A percentile compares a stretch with the other conserved stretches of the same genome.
These are phyloP conservation scores for Fusarium sp. DNA, from an alignment of 2,329 filamentous ascomycete species.

Conservation along the genomic window DNA sequence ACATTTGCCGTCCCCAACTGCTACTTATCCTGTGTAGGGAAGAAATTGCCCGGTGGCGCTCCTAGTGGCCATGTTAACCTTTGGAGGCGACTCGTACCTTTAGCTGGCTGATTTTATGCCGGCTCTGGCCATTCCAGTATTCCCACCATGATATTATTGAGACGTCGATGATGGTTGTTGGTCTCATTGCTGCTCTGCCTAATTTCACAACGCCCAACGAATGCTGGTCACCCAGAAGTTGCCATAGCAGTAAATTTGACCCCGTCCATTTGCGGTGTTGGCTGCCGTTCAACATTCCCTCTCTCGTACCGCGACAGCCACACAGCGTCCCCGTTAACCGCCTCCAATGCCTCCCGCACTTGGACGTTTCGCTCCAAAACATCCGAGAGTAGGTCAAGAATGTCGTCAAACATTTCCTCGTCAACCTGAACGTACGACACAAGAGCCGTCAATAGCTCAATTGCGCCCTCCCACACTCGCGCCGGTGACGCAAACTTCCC, in stretches of 20 bases:
- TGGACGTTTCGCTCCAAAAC: slow-evolving; percentile 60
- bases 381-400: slow-evolving; percentile 72
- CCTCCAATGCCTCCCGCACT: slow-evolving; percentile 70
- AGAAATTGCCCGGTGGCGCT: slow-evolving; percentile 31
- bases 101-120: slow-evolving; percentile 26
- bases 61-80: slow-evolving; percentile 29
- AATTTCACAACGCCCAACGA: slow-evolving; percentile 5
- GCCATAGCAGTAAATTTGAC: slow-evolving; percentile 55
- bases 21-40: slow-evolving; percentile 4
- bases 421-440: slow-evolving; percentile 73
- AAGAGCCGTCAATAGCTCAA: slow-evolving; percentile 71
- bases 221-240: slow-evolving; percentile 21
- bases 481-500: slow-evolving; percentile 72
- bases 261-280: slow-evolving; percentile 60
- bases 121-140: slow-evolving; percentile 26
- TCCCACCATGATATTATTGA: slow-evolving; percentile 19
- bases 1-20: slow-evolving; percentile 12
- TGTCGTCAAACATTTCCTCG: slow-evolving; percentile 78
- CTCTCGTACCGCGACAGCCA: slow-evolving; percentile 74
- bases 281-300: slow-evolving; percentile 56
- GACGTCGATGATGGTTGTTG: slow-evolving; percentile 21
- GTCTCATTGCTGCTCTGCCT: slow-evolving; percentile 15
- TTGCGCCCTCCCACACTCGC: slow-evolving; percentile 74
- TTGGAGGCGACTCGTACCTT: slow-evolving; percentile 24
- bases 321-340: slow-evolving; percentile 79